Conservation (phyloP, 2,329 filamentous ascomycete species). For the Beauveria brongniartii region DNA sequence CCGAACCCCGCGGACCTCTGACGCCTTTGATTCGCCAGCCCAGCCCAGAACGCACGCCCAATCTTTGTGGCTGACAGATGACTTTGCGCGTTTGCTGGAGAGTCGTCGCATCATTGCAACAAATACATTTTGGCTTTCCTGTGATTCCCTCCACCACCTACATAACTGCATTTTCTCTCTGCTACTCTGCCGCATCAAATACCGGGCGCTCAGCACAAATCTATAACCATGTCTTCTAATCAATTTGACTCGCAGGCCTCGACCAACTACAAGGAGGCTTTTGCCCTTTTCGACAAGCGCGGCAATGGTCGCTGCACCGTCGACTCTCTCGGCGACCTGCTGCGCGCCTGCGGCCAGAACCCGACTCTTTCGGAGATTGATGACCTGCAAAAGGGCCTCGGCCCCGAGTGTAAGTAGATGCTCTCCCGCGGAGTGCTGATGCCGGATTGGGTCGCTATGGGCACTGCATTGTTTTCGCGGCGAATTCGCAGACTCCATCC, state of each 20-base stretch:
- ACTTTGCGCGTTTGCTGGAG: background rate
- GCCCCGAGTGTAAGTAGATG: constrained; percentile 72
- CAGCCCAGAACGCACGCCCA: constrained; percentile 5
- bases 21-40: constrained; percentile 26
- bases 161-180: constrained; percentile 4
- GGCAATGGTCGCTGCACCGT: constrained; percentile 86
- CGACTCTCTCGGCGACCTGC: constrained; percentile 82
- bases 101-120: background rate
- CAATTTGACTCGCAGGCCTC: constrained; percentile 53
- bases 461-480: constrained; percentile 2
- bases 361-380: constrained; percentile 88
- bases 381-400: constrained; percentile 84
- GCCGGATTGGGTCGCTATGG: constrained; percentile 8
- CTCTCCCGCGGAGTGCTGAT: background rate
- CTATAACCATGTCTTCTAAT: constrained; percentile 40
- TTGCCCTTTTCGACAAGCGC: constrained; percentile 99
- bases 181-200: background rate
- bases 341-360: constrained; percentile 96
- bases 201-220: background rate
- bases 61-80: background rate
- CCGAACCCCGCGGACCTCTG: constrained; percentile 19
- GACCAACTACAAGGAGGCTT: constrained; percentile 99
- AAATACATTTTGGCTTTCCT: background rate
- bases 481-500: background rate
- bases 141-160: background rate